phyloP scores from a whole-genome alignment of 305 asterid genomes.

The Rubia balearica region DNA sequence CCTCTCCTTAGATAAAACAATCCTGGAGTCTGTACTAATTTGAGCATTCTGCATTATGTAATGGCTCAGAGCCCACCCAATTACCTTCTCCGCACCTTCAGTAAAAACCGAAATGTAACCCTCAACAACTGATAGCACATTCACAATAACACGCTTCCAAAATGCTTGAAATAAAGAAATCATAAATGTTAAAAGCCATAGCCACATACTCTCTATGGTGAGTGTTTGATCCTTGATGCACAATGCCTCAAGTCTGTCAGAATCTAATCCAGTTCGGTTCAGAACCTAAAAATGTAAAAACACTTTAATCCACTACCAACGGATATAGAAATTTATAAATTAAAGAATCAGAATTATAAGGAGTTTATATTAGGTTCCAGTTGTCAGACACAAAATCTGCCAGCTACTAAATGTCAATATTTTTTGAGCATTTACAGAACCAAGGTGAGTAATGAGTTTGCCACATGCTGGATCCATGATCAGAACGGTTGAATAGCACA shows the following conservation, averaged over 20 bases:
- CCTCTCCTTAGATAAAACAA: constrained; percentile 66
- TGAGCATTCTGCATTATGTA: constrained; percentile 59
- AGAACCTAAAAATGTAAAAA: constrained; percentile 35
- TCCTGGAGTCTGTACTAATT: constrained; percentile 43
- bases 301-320: background rate
- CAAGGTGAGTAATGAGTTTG: background rate
- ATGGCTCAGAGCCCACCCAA: constrained; percentile 83
- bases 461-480: background rate
- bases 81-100: constrained; percentile 58
- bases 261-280: constrained; percentile 31
- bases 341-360: background rate
- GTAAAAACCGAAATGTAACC: constrained; percentile 15
- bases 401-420: background rate
- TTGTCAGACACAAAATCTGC: background rate
- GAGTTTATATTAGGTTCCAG: background rate
- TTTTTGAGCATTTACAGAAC: background rate
- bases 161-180: constrained; percentile 13
- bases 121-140: constrained; percentile 7
- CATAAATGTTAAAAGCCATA: constrained; percentile 5
- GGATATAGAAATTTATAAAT: background rate
- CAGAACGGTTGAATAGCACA: background rate
- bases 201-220: constrained; percentile 65
- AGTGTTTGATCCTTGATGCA: constrained; percentile 74
- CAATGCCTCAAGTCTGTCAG: constrained; percentile 29
- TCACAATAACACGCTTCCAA: background rate